A percentile compares a stretch with the other conserved stretches of the same genome.
Conservation (phyloP, 1,284 basidiomycete species). For the Cutaneotrichosporon spelunceum region DNA sequence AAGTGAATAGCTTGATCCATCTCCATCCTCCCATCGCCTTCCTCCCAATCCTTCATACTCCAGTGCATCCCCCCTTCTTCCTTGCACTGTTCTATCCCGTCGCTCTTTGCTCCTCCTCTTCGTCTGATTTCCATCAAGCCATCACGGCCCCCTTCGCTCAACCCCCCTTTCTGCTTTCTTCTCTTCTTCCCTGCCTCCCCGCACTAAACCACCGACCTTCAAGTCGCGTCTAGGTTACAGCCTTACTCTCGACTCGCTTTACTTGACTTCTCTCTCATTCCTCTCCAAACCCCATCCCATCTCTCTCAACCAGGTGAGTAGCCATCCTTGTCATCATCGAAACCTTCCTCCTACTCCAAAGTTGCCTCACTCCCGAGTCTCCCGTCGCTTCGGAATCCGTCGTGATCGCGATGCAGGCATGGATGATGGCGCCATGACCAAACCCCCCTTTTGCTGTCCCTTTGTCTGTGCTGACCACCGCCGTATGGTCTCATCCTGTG, state of each 20-base stretch:
- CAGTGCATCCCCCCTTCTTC: neutral
- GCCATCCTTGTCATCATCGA: neutral
- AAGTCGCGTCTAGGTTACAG: neutral
- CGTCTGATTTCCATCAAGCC: neutral
- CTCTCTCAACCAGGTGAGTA: neutral
- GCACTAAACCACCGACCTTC: neutral
- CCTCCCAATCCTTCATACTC: conserved; percentile 2
- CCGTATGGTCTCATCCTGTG: neutral
- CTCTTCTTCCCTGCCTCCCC: neutral
- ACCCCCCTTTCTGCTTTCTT: neutral
- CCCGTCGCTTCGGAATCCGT: neutral
- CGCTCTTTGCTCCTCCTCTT: conserved; percentile 1
- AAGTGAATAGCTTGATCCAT: neutral
- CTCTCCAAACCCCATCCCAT: neutral
- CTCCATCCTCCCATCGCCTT: neutral
- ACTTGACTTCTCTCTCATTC: neutral
- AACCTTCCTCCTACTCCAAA: neutral
- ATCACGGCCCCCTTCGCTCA: neutral
- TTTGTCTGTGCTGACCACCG: neutral
- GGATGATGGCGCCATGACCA: neutral
- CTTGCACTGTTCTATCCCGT: neutral
- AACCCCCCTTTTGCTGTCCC: neutral
- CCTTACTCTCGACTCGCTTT: neutral
- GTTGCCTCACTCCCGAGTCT: neutral
- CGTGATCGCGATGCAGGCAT: neutral